Percentiles rank a stretch among this genome's conserved stretches.
phyloP scores from a whole-genome alignment of 805 yeast species.

The Kockiozyma suomiensis region DNA sequence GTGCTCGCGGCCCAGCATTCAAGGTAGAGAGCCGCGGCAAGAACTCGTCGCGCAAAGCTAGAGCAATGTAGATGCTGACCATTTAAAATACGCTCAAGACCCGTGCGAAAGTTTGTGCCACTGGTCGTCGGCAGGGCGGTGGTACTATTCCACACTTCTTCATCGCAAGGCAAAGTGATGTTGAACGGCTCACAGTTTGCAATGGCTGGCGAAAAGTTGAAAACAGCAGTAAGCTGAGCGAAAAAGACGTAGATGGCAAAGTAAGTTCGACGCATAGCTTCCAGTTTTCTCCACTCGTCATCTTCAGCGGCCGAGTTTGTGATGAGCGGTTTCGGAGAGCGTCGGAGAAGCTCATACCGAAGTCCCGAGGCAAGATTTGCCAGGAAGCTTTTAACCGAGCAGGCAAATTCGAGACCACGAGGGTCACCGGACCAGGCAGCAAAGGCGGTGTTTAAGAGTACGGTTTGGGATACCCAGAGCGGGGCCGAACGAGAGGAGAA shows the following conservation, averaged over 20 bases:
- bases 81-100: constrained; percentile 26
- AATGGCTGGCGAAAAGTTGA: constrained; percentile 39
- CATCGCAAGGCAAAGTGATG: constrained; percentile 41
- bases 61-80: constrained; percentile 23
- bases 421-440: constrained; percentile 42
- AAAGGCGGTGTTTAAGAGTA: constrained; percentile 38
- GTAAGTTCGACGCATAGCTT: constrained; percentile 39
- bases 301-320: constrained; percentile 25
- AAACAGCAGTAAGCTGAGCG: constrained; percentile 38
- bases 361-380: constrained; percentile 33
- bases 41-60: constrained; percentile 35
- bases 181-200: constrained; percentile 27
- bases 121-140: constrained; percentile 26
- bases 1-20: constrained; percentile 32
- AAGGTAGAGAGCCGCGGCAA: constrained; percentile 37
- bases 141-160: constrained; percentile 40
- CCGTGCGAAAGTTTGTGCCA: constrained; percentile 30
- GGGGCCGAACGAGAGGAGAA: constrained; percentile 36
- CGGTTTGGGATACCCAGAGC: constrained; percentile 41
- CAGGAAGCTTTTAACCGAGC: constrained; percentile 36
- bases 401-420: constrained; percentile 39
- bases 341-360: constrained; percentile 18
- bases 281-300: constrained; percentile 40
- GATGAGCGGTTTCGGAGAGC: constrained; percentile 18
- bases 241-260: constrained; percentile 40